Base-by-base conservation (phyloP, 176 grass and related monocot species). In the Lolium multiflorum region DNA sequence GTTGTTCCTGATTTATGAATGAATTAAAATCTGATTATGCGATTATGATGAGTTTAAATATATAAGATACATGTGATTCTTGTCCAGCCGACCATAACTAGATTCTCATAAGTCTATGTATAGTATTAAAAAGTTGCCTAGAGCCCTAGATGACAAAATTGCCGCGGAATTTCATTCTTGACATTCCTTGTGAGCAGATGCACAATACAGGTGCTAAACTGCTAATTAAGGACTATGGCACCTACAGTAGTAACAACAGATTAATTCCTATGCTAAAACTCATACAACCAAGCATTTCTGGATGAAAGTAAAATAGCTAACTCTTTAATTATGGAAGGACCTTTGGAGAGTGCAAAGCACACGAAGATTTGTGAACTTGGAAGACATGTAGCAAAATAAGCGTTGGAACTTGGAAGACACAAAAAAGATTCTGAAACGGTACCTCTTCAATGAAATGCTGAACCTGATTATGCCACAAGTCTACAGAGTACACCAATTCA, bases 381-480 rank as follows among this genome's bases (percentile, higher is more conserved):
- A 84, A 41, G 24, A 17, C 7, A 66, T 55, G 51, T 86, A 64
- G 43, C 10, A 78, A 43, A 81, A 79, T 21, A 15, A 83, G 72
- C 16, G 66, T n/a, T n/a, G n/a, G n/a, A n/a, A n/a, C n/a, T 55
- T 25, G 46, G 24, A 83, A 39, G 38, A 43, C 6, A 43, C 41
- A 47, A 47, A 8, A 47, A 74, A 12, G 9, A 65, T 56, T 84
- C n/a, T 14, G 76, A 78, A 78, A 50, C 8, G 35, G 68, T 86
- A 98, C 96, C 93, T 96, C 90, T 82, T 98, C 96, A 21, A 98
- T 59, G 81, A 98, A 98, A 79, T 90, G 86, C 47, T 90, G 93
- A 84, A 98, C 96, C 78, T 98, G 96, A 43, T 92, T 81, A 21
- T 83, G 84, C 96, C 96, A 98, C 54, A 96, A 91, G 83, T 98